A percentile compares a stretch with the other conserved stretches of the same genome.
Evolutionary conservation across 306 rosid species (phyloP).

Genomic region (Cicer judaicum): DNA sequence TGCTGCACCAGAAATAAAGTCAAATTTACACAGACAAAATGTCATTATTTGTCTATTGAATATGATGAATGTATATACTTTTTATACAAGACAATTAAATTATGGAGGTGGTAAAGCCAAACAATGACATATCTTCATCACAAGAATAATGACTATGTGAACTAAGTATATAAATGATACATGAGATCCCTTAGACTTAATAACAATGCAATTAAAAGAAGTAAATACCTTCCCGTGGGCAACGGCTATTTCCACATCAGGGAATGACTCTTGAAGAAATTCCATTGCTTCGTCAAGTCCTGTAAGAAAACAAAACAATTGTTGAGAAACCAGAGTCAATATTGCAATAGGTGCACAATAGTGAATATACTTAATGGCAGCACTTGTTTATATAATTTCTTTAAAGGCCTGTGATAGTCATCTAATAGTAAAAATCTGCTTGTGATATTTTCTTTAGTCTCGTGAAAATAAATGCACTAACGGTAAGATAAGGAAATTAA

Average conservation of each 20-base stretch:
- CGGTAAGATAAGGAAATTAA: neutral
- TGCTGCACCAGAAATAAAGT: conserved; percentile 62
- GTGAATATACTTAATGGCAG: conserved; percentile 30
- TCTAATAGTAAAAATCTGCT: conserved; percentile 16
- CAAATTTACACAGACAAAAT: conserved; percentile 35
- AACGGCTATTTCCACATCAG: conserved; percentile 82
- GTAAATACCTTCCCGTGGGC: conserved; percentile 92
- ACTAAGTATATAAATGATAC: conserved; percentile 11
- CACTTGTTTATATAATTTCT: neutral
- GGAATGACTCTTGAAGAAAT: conserved; percentile 77
- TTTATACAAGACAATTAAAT: conserved; percentile 12
- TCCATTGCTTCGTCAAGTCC: conserved; percentile 92
- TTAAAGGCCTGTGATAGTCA: conserved; percentile 24
- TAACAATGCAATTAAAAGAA: conserved; percentile 23
- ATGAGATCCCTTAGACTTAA: conserved; percentile 11
- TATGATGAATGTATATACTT: conserved; percentile 2
- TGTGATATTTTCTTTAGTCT: conserved; percentile 13
- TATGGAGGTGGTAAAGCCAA: conserved; percentile 22
- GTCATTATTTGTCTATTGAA: conserved; percentile 34
- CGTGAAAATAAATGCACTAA: conserved; percentile 30
- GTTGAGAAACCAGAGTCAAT: conserved; percentile 39
- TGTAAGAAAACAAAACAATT: conserved; percentile 46
- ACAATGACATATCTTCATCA: conserved; percentile 1
- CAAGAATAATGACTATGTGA: conserved; percentile 24
- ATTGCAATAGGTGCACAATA: conserved; percentile 34